Conservation (phyloP, 2,329 filamentous ascomycete species). For the Juglanconis juglandina region DNA sequence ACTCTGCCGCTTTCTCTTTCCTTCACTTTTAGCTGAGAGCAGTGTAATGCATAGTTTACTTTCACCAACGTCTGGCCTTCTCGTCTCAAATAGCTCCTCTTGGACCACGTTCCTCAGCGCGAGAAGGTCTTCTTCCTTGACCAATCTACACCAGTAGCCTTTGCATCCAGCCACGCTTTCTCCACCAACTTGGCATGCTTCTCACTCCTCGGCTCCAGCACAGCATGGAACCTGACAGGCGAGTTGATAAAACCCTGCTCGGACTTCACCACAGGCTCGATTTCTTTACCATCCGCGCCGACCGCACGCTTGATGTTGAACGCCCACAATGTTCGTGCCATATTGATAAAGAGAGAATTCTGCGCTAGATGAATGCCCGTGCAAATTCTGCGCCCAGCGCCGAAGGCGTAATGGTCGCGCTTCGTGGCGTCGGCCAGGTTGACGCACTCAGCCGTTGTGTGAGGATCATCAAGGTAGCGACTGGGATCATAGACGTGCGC, state of each 20-base stretch:
- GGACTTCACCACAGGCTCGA: neutral
- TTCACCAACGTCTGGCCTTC: no score
- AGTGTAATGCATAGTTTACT: no score
- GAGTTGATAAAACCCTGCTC: neutral
- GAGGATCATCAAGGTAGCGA: neutral
- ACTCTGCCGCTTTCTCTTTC: no score
- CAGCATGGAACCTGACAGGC: neutral
- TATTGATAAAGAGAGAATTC: conserved; percentile 39
- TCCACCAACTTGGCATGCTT: conserved; percentile 3
- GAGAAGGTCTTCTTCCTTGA: neutral
- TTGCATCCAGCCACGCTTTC: neutral
- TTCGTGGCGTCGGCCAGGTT: conserved; percentile 21
- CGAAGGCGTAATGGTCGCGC: conserved; percentile 41
- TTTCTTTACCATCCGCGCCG: neutral
- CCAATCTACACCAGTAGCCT: neutral
- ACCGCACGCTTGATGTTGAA: conserved; percentile 33
- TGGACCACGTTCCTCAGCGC: neutral
- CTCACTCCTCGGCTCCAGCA: conserved; percentile 3
- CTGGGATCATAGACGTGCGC: conserved; percentile 25
- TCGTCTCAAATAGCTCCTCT: no score
- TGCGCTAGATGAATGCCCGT: conserved; percentile 46
- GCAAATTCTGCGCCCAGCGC: conserved; percentile 42
- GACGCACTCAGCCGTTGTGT: conserved; percentile 20
- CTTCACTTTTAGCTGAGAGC: no score
- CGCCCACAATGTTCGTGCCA: conserved; percentile 43